Evolutionary conservation across 2,329 filamentous ascomycete genomes (phyloP), one percentile per base, ranked within the genome.

Genomic region (Fusarium kyushuense): DNA sequence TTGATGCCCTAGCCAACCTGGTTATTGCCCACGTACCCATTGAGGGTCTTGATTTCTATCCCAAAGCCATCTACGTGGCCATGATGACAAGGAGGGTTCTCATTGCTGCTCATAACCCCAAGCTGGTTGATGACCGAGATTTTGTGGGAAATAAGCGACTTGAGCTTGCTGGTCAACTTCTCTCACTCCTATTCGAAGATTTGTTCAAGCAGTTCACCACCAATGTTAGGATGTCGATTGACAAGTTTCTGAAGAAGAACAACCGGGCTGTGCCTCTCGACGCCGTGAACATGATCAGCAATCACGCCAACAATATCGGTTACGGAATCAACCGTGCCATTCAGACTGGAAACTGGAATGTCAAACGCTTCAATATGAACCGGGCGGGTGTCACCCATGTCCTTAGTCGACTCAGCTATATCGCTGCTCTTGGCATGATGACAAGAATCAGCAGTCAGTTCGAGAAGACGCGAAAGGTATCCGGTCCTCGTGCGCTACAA

Each of bases 331-430:
- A 97, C 78, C 89, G 96, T 64, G 95, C 96, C 10, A 97, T 99
- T 61, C 94, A 96, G 54, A 98, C 96, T 1, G 96, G 96, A 21
- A 99, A 99, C 76, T 99, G 96, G 96, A 97, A 87, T 67, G 86
- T 99, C 71, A 97, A 97, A 80, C 93, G 96, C 77, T 99, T 99
- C 83, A 94, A 95, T 79, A 99, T 99, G 96, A 96, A 98, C 76
- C 87, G 95, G 77, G 95, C 96, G 23, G 96, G 96, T 76, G 94
- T 99, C 23, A 98, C 96, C 0, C 96, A 99, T 79, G 94, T 99
- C 40, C 84, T 99, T 48, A 98, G 95, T 80, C 89, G 96, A 67
- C 84, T 99, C 56, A 98, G 95, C 79, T 99, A 98, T 76, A 97
- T 99, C 78, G 92, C 92, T 67, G 96, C 96, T 29, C 87, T 99